Evolutionary conservation across 2,329 filamentous ascomycete species (phyloP).

Genomic region (Pezicula radicicola): DNA sequence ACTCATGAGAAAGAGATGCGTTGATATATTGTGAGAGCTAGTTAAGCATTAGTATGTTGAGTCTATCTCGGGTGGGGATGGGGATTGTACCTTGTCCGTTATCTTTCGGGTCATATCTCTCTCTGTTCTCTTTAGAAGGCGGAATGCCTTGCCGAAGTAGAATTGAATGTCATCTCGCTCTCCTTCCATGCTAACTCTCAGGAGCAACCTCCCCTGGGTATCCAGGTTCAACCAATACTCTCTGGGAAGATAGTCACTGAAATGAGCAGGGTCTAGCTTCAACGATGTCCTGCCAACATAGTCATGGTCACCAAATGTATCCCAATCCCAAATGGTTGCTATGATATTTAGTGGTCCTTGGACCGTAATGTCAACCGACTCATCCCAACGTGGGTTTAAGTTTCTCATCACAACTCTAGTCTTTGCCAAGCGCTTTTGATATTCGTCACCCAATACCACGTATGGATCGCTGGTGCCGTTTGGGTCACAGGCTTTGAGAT

Average conservation of each 20-base stretch:
- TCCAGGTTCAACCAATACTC: constrained; percentile 98
- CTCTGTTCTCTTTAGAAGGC: constrained; percentile 91
- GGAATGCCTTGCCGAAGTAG: constrained; percentile 95
- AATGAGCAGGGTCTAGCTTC: constrained; percentile 96
- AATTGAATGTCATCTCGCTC: constrained; percentile 98
- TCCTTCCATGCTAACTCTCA: constrained; percentile 97
- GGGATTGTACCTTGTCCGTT: constrained; percentile 77
- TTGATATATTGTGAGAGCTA: constrained; percentile 92
- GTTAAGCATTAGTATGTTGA: constrained; percentile 3
- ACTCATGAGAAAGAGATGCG: constrained; percentile 78
- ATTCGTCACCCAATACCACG: constrained; percentile 94
- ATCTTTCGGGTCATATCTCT: constrained; percentile 98
- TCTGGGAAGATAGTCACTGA: constrained; percentile 89
- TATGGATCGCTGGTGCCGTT: constrained; percentile 95
- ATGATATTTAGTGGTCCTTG: constrained; percentile 90
- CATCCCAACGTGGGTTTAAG: constrained; percentile 94
- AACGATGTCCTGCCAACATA: constrained; percentile 95
- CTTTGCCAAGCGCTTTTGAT: constrained; percentile 93
- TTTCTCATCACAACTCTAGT: constrained; percentile 88
- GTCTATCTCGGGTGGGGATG: not conserved
- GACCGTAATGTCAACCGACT: constrained; percentile 93
- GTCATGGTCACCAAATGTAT: constrained; percentile 94
- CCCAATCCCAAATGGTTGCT: constrained; percentile 97
- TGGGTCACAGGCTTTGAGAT: constrained; percentile 96
- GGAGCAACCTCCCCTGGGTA: constrained; percentile 83